These are phyloP conservation scores for Larix sibirica DNA, from an alignment of 83 land plant species.

Conservation along the genomic window DNA sequence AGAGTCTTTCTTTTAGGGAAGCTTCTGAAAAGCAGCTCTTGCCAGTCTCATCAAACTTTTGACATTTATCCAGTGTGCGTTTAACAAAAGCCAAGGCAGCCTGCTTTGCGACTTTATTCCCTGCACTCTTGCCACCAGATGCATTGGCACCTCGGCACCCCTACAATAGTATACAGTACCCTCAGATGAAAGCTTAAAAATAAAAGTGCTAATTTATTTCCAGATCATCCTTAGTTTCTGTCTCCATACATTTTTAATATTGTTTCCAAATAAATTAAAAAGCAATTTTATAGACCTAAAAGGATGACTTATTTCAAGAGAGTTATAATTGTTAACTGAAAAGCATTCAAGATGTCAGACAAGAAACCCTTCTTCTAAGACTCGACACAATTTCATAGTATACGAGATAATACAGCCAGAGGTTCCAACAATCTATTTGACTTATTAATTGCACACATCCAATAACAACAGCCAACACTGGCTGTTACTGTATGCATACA, in stretches of 20 bases:
- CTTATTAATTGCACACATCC: neutral
- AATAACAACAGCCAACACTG: neutral
- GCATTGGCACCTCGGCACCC: constrained; percentile 45
- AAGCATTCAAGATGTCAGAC: neutral
- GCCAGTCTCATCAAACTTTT: constrained; percentile 51
- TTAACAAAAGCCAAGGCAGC: constrained; percentile 82
- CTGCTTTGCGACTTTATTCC: constrained; percentile 68
- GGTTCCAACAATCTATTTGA: neutral
- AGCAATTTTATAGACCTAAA: neutral
- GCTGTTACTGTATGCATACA: too few relatives aligned
- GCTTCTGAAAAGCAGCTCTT: constrained; percentile 69
- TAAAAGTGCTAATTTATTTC: neutral
- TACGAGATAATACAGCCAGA: neutral
- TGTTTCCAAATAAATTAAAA: neutral
- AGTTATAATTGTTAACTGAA: neutral
- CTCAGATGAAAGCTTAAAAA: constrained; percentile 14
- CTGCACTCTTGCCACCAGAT: constrained; percentile 60
- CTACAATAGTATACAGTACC: constrained; percentile 29
- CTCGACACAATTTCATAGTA: neutral
- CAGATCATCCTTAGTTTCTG: neutral
- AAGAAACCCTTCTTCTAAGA: neutral
- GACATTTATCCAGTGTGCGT: constrained; percentile 56
- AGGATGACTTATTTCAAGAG: neutral
- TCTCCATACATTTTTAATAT: neutral
- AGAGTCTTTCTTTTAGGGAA: constrained; percentile 34